Percentiles rank a stretch among this genome's conserved stretches.
Conservation (phyloP, 306 rosid species). For the Cicer pinnatifidum region DNA sequence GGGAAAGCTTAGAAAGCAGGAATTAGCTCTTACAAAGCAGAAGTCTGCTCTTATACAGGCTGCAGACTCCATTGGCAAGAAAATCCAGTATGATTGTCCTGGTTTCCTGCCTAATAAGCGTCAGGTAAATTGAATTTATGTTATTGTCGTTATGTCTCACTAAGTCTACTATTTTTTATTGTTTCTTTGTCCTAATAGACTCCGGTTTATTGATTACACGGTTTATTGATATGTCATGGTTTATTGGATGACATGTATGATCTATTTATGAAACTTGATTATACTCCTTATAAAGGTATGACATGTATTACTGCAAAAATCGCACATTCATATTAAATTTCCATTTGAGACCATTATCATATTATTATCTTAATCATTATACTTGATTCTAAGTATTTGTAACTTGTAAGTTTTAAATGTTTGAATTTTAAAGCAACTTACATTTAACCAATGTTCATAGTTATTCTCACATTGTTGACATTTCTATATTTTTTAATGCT, state of each 20-base stretch:
- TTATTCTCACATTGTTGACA: constrained; percentile 14
- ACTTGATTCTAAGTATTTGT: constrained; percentile 4
- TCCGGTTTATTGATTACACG: not conserved
- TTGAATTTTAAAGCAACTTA: constrained; percentile 17
- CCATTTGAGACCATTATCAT: constrained; percentile 5
- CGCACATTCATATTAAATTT: constrained; percentile 35
- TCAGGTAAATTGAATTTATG: constrained; percentile 64
- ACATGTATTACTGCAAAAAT: constrained; percentile 25
- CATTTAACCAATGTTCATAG: constrained; percentile 28
- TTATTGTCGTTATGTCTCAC: constrained; percentile 7
- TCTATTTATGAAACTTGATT: constrained; percentile 38
- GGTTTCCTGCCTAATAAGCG: constrained; percentile 89
- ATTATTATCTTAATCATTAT: constrained; percentile 22
- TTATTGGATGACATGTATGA: not conserved
- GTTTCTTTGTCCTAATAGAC: constrained; percentile 16
- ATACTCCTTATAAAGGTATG: constrained; percentile 10
- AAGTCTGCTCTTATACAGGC: constrained; percentile 75
- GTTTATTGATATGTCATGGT: constrained; percentile 10
- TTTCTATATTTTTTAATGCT: constrained; percentile 2
- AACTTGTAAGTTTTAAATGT: constrained; percentile 16
- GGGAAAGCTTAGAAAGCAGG: constrained; percentile 80
- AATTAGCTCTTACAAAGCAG: constrained; percentile 71
- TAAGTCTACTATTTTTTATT: not conserved
- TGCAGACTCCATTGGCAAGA: constrained; percentile 83
- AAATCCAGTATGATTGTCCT: constrained; percentile 92